A percentile compares a stretch with the other conserved stretches of the same genome.
phyloP scores from a whole-genome alignment of 768 basidiomycete genomes.

The Russula abietina region DNA sequence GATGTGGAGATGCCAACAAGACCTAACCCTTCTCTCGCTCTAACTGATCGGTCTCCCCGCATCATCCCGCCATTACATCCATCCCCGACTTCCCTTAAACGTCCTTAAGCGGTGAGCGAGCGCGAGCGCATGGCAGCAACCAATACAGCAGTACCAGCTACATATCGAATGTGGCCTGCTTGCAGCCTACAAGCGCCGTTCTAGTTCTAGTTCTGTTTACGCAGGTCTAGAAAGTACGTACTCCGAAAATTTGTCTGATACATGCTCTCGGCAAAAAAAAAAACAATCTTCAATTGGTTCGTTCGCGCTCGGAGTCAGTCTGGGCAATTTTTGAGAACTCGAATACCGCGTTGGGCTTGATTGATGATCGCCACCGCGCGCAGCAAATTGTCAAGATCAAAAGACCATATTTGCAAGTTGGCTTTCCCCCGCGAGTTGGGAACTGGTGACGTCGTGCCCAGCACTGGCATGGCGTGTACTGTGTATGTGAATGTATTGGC shows the following conservation, averaged over 20 bases:
- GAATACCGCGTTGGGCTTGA: not conserved
- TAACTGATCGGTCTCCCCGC: not conserved
- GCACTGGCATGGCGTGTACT: not conserved
- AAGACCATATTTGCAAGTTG: slow-evolving; percentile 1
- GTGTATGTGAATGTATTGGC: not conserved
- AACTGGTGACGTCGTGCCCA: slow-evolving; percentile 8
- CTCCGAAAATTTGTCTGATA: slow-evolving; percentile 20
- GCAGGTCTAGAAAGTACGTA: slow-evolving; percentile 7
- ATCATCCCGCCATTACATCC: no score
- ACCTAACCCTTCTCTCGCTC: slow-evolving; percentile 10
- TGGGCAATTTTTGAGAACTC: not conserved
- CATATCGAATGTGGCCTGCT: not conserved
- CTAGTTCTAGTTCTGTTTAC: not conserved
- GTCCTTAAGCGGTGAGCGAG: not conserved
- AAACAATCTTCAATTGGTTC: not conserved
- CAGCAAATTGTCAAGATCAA: not conserved
- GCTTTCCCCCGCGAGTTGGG: not conserved
- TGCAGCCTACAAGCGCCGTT: not conserved
- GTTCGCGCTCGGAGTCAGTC: not conserved
- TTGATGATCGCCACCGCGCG: slow-evolving; percentile 6
- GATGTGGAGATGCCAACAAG: not conserved
- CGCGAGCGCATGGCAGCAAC: not conserved
- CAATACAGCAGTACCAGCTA: not conserved
- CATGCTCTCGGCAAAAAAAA: slow-evolving; percentile 11
- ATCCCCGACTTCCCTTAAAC: not conserved